These are phyloP conservation scores for Colletotrichum sp. DNA, from an alignment of 2,329 filamentous ascomycete species.

Conservation along the genomic window DNA sequence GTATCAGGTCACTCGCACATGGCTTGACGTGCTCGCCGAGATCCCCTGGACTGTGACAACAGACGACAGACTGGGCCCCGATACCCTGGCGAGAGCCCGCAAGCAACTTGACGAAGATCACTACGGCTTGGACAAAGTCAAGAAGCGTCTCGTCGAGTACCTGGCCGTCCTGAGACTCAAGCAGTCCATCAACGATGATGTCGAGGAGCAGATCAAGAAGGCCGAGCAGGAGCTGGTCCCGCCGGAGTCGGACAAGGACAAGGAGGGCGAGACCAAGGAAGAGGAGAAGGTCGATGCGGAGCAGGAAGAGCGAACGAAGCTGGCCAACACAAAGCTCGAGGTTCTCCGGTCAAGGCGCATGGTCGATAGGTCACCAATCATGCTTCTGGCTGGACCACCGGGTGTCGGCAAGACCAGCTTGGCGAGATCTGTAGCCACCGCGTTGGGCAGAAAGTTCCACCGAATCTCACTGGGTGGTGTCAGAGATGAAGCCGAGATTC, in stretches of 20 bases:
- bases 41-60: constrained; percentile 91
- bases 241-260: constrained; percentile 27
- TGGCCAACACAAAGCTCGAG: constrained; percentile 69
- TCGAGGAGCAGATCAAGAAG: constrained; percentile 79
- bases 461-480: constrained; percentile 96
- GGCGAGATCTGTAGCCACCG: constrained; percentile 89
- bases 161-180: constrained; percentile 95
- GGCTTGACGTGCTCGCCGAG: constrained; percentile 91
- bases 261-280: constrained; percentile 38
- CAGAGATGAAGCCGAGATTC: constrained; percentile 94
- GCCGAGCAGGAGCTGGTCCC: constrained; percentile 61
- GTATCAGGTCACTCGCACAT: constrained; percentile 91
- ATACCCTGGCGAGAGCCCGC: constrained; percentile 79
- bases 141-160: constrained; percentile 95
- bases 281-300: constrained; percentile 24
- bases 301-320: constrained; percentile 39
- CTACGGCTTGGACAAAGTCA: constrained; percentile 95
- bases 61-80: constrained; percentile 82
- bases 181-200: constrained; percentile 83
- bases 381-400: constrained; percentile 90
- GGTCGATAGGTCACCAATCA: constrained; percentile 94
- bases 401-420: constrained; percentile 96
- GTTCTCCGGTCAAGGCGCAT: constrained; percentile 82
- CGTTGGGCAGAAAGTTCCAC: constrained; percentile 94
- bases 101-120: constrained; percentile 96